Percentiles rank a stretch among this genome's conserved stretches.
These are phyloP conservation scores for Macrophomina pseudophaseolina DNA, from an alignment of 2,329 filamentous ascomycete species.

Conservation along the genomic window DNA sequence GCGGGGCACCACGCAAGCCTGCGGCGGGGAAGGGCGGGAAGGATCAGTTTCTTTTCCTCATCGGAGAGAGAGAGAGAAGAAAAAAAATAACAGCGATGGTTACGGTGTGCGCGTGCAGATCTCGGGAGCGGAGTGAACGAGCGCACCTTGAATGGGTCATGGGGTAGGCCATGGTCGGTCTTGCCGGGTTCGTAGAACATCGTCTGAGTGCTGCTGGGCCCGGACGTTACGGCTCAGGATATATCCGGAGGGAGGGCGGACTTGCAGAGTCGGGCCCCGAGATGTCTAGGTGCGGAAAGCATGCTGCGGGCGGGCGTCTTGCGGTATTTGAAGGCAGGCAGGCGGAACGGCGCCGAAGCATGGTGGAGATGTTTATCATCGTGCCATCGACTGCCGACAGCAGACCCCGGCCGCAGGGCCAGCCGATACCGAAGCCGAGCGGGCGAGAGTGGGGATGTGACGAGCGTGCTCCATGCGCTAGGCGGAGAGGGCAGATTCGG, in stretches of 20 bases:
- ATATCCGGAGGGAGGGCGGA: not conserved
- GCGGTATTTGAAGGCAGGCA: not conserved
- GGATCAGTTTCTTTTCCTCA: too few species aligned
- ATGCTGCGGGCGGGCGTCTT: not conserved
- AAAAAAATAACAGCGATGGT: too few species aligned
- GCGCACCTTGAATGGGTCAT: conserved; percentile 62
- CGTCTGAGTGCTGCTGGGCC: not conserved
- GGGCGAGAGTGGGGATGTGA: conserved; percentile 4
- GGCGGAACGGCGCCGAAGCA: not conserved
- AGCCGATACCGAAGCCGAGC: not conserved
- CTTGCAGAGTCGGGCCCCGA: not conserved
- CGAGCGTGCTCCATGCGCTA: not conserved
- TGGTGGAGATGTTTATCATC: not conserved
- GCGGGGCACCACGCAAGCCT: conserved; percentile 64
- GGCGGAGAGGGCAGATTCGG: not conserved
- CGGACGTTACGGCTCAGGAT: too few species aligned
- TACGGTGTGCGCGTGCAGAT: too few species aligned
- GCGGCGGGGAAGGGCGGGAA: not conserved
- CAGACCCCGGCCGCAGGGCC: not conserved
- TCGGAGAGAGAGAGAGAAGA: too few species aligned
- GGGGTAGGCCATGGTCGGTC: conserved; percentile 57
- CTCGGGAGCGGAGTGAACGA: not conserved
- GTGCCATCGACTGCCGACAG: not conserved
- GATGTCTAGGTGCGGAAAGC: not conserved
- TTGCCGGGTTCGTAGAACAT: conserved; percentile 62